Evolutionary conservation across 2,329 filamentous ascomycete genomes (phyloP), one percentile per base, ranked within the genome.

Genomic region (Phialocephala sp.): DNA sequence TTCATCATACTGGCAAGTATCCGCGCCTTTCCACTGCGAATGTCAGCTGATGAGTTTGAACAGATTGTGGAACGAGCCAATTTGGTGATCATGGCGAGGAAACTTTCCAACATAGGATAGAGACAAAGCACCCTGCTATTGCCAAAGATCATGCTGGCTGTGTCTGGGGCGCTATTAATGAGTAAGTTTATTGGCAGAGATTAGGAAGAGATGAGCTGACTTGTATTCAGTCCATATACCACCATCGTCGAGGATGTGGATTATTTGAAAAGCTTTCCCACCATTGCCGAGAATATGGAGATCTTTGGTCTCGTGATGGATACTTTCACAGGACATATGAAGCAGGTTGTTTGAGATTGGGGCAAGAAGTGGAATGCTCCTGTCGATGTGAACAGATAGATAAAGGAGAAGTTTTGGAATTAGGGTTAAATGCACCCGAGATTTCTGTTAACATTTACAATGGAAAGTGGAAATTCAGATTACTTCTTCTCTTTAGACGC

Each of bases 201-300:
- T 14, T 50, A 8, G 20, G n/a, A 20, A 8, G 24, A 32, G 24
- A 39, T 15, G 50, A n/a, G 14, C 55, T 63, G 24, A 65, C 45
- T 57, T 4, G 15, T n/a, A 18, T 14, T 4, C 45, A 68, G 66
- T 22, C 66, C 63, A 2, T 62, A 68, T 22, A 60, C 68, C 43
- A 69, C 59, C 2, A 41, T 66, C 2, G 59, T 57, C n/a, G 59
- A 68, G 45, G 69, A 69, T 65, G 65, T 68, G 20, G n/a, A 64
- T 24, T 69, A 58, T 37, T 36, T 69, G 39, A 67, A 65, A 20
- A 62, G 61, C 2, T 64, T 64, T n/a, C 52, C 43, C 9, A 56
- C 57, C 18, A 64, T 66, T 15, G 37, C 14, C 2, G 57, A 67
- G 41, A 47, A 63, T 24, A 62, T 66, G 54, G 39, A 66, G 24